These are phyloP conservation scores for Orbilia ellipsospora DNA, from an alignment of 2,329 filamentous ascomycete species.

Conservation along the genomic window DNA sequence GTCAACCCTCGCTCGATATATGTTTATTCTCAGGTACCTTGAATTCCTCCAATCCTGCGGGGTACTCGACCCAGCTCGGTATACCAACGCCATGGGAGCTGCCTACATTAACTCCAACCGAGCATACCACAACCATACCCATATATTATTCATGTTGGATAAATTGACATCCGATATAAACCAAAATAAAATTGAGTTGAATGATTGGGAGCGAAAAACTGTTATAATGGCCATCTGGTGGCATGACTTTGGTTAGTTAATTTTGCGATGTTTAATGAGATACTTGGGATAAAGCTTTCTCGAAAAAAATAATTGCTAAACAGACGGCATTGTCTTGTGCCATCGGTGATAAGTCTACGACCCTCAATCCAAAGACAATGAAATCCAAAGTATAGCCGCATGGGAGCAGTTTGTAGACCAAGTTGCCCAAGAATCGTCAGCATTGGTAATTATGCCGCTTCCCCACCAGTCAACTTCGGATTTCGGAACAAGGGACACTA, in stretches of 20 bases:
- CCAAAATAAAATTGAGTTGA: slow-evolving; percentile 11
- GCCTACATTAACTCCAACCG: slow-evolving; percentile 29
- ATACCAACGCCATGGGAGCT: slow-evolving; percentile 20
- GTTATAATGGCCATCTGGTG: slow-evolving; percentile 48
- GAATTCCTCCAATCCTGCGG: slow-evolving; percentile 39
- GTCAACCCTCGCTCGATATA: slow-evolving; percentile 11
- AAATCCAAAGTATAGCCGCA: slow-evolving; percentile 39
- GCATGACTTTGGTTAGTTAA: slow-evolving; percentile 50
- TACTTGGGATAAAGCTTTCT: too few species aligned
- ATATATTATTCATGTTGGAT: slow-evolving; percentile 47
- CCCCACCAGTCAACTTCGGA: background rate
- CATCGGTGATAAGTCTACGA: slow-evolving; percentile 34
- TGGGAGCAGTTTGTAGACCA: slow-evolving; percentile 50
- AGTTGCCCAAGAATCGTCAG: slow-evolving; percentile 9
- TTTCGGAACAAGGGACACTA: background rate
- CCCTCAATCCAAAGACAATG: slow-evolving; percentile 35
- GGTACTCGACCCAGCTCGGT: slow-evolving; percentile 20
- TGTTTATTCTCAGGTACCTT: slow-evolving; percentile 24
- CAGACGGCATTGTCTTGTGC: too few species aligned
- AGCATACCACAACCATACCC: slow-evolving; percentile 44
- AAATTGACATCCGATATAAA: slow-evolving; percentile 30
- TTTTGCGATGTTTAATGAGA: too few species aligned
- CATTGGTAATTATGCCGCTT: slow-evolving; percentile 28
- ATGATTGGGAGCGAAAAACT: slow-evolving; percentile 31
- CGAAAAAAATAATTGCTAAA: too few species aligned